Conservation (phyloP, 148 eudicot genomes). For the Spergularia marina region DNA sequence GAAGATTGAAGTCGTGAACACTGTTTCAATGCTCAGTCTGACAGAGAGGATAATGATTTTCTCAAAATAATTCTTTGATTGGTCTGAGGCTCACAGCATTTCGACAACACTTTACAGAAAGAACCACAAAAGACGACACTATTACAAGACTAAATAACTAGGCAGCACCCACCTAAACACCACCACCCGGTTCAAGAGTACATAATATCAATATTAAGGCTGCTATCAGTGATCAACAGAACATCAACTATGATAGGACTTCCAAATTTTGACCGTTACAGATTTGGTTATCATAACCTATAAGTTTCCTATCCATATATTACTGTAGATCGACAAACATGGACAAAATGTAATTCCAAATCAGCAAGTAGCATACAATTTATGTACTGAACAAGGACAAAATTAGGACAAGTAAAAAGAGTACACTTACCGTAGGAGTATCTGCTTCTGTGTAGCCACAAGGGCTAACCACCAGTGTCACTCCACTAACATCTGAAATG, state of each 20-base stretch:
- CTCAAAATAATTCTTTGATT: not conserved
- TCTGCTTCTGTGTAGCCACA: slow-evolving; percentile 90
- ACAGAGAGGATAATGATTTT: not conserved
- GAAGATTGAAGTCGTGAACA: not conserved
- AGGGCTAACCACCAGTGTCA: slow-evolving; percentile 70
- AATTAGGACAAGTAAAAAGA: not conserved
- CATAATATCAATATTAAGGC: no score
- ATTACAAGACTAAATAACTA: no score
- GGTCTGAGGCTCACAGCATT: not conserved
- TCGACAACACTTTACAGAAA: not conserved
- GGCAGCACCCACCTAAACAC: no score
- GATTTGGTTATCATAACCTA: no score
- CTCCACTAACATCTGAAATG: slow-evolving; percentile 84
- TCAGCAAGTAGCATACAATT: not conserved
- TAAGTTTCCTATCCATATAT: no score
- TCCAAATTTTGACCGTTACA: no score
- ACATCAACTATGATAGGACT: no score
- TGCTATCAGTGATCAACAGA: no score
- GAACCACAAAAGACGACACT: not conserved
- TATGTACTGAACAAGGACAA: not conserved
- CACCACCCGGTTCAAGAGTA: no score
- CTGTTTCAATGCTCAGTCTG: not conserved
- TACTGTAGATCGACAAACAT: no score
- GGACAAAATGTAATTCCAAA: no score
- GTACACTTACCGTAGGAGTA: slow-evolving; percentile 74